Evolutionary conservation across 225 moss, liverwort and hornwort genomes (phyloP).

Genomic region (Asterella californica): DNA sequence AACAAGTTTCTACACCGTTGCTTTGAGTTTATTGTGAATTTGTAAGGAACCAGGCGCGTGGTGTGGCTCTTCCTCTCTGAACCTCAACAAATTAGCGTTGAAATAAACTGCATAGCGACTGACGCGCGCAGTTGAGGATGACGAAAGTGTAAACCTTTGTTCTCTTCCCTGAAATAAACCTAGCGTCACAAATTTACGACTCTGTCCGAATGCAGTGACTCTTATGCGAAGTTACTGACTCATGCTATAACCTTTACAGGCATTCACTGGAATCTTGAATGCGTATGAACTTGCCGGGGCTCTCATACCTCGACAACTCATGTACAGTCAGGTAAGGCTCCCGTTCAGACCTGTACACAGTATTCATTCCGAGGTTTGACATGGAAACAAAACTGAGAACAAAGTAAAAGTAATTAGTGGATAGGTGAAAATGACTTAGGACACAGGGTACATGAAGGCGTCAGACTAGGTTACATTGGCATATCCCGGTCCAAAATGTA

Average conservation of each 20-base stretch:
- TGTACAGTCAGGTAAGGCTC: constrained; percentile 62
- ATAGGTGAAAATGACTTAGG: neutral
- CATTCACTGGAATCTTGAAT: constrained; percentile 78
- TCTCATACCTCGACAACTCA: constrained; percentile 63
- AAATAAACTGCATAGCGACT: too few species aligned
- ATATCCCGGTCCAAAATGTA: neutral
- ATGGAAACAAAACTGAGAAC: too few species aligned
- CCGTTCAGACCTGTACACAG: neutral
- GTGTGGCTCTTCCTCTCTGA: neutral
- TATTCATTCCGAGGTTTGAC: neutral
- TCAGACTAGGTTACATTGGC: neutral
- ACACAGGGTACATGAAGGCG: neutral
- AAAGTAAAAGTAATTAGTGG: neutral
- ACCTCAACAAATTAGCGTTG: neutral
- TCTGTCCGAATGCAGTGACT: neutral
- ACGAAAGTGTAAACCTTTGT: neutral
- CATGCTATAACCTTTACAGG: constrained; percentile 25
- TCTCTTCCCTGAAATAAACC: neutral
- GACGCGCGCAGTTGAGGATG: neutral
- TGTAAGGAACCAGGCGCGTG: neutral
- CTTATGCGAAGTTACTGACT: neutral
- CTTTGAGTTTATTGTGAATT: too few species aligned
- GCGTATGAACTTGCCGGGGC: constrained; percentile 69
- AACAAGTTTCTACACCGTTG: neutral
- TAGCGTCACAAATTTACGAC: neutral